phyloP scores from a whole-genome alignment of 495 filamentous ascomycete genomes.

The Penicillium cataractarum region DNA sequence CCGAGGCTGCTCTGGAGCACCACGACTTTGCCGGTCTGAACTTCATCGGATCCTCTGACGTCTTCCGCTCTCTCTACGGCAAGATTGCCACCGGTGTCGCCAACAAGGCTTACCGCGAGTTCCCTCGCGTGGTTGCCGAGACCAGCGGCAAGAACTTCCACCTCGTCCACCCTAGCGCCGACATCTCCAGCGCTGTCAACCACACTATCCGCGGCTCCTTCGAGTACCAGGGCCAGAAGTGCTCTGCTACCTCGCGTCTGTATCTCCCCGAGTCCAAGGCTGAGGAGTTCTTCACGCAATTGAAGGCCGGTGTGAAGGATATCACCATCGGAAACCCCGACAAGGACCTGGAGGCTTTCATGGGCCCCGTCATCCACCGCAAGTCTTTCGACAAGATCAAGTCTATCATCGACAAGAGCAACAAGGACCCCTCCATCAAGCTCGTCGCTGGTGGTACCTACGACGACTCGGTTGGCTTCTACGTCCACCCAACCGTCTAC shows the following conservation, averaged over 20 bases:
- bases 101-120: constrained; percentile 69
- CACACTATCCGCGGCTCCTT: constrained; percentile 87
- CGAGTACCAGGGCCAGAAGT: constrained; percentile 91
- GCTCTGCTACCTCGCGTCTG: constrained; percentile 75
- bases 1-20: constrained; percentile 66
- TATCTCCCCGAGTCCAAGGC: constrained; percentile 73
- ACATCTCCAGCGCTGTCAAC: constrained; percentile 73
- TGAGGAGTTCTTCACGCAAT: constrained; percentile 58
- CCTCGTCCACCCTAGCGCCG: constrained; percentile 73
- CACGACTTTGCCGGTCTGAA: constrained; percentile 75
- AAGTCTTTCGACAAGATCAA: constrained; percentile 72
- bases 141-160: constrained; percentile 95
- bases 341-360: constrained; percentile 63
- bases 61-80: constrained; percentile 77
- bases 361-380: constrained; percentile 79
- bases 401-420: constrained; percentile 66
- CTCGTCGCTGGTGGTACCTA: constrained; percentile 70
- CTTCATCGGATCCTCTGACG: constrained; percentile 79
- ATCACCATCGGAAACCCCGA: constrained; percentile 62
- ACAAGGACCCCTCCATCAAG: constrained; percentile 64
- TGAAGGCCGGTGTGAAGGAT: constrained; percentile 47
- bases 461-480: constrained; percentile 70
- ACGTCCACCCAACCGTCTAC: constrained; percentile 75
- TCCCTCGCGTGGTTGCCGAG: constrained; percentile 83
- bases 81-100: constrained; percentile 70